Evolutionary conservation across 2,329 filamentous ascomycete species (phyloP).

Genomic region (Phialophora expanda): DNA sequence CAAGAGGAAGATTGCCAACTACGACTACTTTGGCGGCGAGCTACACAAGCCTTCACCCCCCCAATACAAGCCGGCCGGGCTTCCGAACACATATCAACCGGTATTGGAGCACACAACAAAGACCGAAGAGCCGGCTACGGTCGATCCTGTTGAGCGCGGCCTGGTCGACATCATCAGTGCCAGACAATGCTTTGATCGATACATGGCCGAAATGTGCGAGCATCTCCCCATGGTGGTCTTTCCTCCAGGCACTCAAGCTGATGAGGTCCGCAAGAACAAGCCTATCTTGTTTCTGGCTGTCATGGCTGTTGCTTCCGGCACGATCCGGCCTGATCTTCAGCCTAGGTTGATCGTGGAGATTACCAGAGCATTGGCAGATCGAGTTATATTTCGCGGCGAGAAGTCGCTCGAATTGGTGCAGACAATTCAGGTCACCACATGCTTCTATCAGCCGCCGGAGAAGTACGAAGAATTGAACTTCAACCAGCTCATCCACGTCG

Average conservation of each 20-base stretch:
- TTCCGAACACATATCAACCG: slow-evolving; percentile 22
- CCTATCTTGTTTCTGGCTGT: slow-evolving; percentile 66
- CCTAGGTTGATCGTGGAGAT: slow-evolving; percentile 69
- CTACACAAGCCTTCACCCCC: slow-evolving; percentile 32
- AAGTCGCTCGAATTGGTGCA: slow-evolving; percentile 86
- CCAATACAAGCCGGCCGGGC: slow-evolving; percentile 24
- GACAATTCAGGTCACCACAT: slow-evolving; percentile 72
- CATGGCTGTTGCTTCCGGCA: slow-evolving; percentile 59
- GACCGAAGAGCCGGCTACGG: slow-evolving; percentile 40
- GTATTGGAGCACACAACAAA: slow-evolving; percentile 23
- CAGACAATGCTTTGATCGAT: slow-evolving; percentile 62
- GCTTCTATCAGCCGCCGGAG: slow-evolving; percentile 86
- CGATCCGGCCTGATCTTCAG: slow-evolving; percentile 62
- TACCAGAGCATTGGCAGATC: slow-evolving; percentile 74
- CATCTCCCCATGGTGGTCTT: slow-evolving; percentile 66
- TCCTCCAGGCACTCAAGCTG: slow-evolving; percentile 58
- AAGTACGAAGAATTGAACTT: slow-evolving; percentile 87
- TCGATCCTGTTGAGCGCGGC: slow-evolving; percentile 56
- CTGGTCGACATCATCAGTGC: slow-evolving; percentile 60
- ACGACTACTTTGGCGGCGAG: slow-evolving; percentile 39
- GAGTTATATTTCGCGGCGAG: slow-evolving; percentile 73
- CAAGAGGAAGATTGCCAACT: slow-evolving; percentile 36
- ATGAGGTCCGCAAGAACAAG: slow-evolving; percentile 61
- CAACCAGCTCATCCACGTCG: slow-evolving; percentile 83
- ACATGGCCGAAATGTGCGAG: slow-evolving; percentile 59